These are phyloP conservation scores for Polytolypa hystricis DNA, from an alignment of 2,329 filamentous ascomycete species.

Conservation along the genomic window DNA sequence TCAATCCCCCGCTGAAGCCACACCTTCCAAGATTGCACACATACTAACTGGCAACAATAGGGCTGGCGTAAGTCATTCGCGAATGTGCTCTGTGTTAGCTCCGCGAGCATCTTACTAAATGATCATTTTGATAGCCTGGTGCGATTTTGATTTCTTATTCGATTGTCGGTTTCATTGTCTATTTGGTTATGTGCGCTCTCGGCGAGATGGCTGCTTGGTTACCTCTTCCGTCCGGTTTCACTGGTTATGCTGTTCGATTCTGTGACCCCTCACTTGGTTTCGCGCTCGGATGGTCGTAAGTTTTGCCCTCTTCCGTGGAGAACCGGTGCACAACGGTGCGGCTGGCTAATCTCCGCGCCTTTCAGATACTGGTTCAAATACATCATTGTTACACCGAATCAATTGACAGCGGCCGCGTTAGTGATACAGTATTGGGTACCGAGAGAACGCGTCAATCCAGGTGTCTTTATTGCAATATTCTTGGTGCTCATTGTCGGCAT, in stretches of 20 bases:
- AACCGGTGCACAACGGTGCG: background rate
- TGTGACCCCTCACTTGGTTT: constrained; percentile 41
- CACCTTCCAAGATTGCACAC: no score
- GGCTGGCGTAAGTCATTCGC: constrained; percentile 25
- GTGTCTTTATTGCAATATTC: constrained; percentile 67
- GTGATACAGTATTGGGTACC: constrained; percentile 69
- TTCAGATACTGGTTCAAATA: constrained; percentile 56
- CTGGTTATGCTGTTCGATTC: constrained; percentile 29
- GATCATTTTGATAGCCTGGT: constrained; percentile 21
- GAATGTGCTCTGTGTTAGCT: no score
- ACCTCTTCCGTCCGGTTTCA: constrained; percentile 40
- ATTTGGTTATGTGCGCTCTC: constrained; percentile 48
- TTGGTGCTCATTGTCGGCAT: constrained; percentile 51
- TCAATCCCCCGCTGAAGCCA: no score
- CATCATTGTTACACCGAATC: constrained; percentile 76
- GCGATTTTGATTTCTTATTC: constrained; percentile 35
- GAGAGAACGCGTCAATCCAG: constrained; percentile 57
- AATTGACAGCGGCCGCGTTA: constrained; percentile 67
- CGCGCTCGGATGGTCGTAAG: constrained; percentile 38
- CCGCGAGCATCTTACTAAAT: constrained; percentile 4
- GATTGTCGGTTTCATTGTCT: constrained; percentile 50
- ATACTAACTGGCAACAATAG: constrained; percentile 11
- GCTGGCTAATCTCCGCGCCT: constrained; percentile 2
- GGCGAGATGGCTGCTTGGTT: constrained; percentile 40
- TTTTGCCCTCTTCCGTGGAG: constrained; percentile 7